Evolutionary conservation across 306 rosid genomes (phyloP), one percentile per base, ranked within the genome.

Genomic region (Canavalia ensiformis): DNA sequence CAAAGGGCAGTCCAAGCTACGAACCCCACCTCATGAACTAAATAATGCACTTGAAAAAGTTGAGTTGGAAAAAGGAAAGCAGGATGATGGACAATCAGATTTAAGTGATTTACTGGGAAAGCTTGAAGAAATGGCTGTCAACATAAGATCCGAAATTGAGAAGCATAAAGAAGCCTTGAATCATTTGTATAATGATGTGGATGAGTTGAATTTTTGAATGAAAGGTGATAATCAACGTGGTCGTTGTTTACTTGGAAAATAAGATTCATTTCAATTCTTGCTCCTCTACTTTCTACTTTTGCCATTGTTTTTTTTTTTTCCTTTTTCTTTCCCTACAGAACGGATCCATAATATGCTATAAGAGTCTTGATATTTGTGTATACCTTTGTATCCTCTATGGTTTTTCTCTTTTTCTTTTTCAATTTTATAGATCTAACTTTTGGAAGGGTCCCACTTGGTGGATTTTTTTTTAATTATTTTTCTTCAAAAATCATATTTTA

Each of bases 71-170:
- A 90, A 88, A 73, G 84, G 18, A 5, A 96, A 92, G 91, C 99
- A 96, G 87, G 99, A 96, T 81, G 98, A 96, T 76, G 92, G 92
- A 39, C 87, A 93, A 12, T 92, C 97, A 1, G 87, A 89, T 81
- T 67, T 96, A 64, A 96, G 99, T 87, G 87, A 86, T 83, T 28
- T 94, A 4, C 63, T 96, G 89, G 99, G 90, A 75, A 97, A 96
- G 87, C 90, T 96, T 51, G 94, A 96, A 90, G 95, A 58, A 10
- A 96, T 96, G 97, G 99, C 99, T 65, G 8, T 96, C 45, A 97
- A 94, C 88, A 96, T 96, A 98, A 97, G 99, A 34, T 82, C 89
- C 8, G 98, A 94, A 90, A 92, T 94, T 33, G 99, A 88, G 52
- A 88, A 91, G 87, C 98, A 94, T 56, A 88, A 77, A 79, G 63